These are phyloP conservation scores for Actinomucor elegans DNA, from an alignment of 371 early-diverging fungal species.

Conservation along the genomic window DNA sequence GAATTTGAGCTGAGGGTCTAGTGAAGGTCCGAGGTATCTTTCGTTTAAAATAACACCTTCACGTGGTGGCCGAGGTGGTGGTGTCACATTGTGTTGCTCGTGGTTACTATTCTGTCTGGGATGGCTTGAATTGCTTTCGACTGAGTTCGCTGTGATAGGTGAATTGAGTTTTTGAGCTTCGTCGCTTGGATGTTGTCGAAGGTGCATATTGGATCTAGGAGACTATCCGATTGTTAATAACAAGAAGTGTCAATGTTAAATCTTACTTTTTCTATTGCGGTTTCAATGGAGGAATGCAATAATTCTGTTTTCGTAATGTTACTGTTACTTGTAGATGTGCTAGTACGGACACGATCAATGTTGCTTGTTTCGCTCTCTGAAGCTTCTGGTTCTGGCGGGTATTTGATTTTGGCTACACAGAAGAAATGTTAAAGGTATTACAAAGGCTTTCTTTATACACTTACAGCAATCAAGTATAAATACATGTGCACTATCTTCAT, in stretches of 20 bases:
- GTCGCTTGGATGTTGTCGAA: not conserved
- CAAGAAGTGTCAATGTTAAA: no score
- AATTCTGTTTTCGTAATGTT: no score
- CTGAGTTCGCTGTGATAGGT: not conserved
- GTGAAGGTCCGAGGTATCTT: no score
- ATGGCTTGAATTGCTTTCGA: constrained; percentile 1
- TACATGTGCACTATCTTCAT: constrained; percentile 42
- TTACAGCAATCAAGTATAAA: constrained; percentile 63
- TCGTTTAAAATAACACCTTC: constrained; percentile 5
- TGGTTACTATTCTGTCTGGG: not conserved
- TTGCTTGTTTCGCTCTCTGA: constrained; percentile 2
- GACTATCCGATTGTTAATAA: no score
- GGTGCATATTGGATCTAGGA: no score
- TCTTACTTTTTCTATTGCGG: no score
- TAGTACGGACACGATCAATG: not conserved
- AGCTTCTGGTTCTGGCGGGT: constrained; percentile 19
- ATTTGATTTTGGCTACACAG: constrained; percentile 53
- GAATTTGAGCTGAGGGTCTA: no score
- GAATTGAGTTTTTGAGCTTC: constrained; percentile 1
- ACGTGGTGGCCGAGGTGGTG: constrained; percentile 14
- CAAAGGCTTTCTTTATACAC: not conserved
- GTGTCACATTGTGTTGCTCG: not conserved
- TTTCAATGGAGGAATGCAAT: no score
- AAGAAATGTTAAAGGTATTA: not conserved
- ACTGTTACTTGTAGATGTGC: not conserved